Conservation (phyloP, 2,329 filamentous ascomycete genomes). For the Scolecobasidium constrictum region DNA sequence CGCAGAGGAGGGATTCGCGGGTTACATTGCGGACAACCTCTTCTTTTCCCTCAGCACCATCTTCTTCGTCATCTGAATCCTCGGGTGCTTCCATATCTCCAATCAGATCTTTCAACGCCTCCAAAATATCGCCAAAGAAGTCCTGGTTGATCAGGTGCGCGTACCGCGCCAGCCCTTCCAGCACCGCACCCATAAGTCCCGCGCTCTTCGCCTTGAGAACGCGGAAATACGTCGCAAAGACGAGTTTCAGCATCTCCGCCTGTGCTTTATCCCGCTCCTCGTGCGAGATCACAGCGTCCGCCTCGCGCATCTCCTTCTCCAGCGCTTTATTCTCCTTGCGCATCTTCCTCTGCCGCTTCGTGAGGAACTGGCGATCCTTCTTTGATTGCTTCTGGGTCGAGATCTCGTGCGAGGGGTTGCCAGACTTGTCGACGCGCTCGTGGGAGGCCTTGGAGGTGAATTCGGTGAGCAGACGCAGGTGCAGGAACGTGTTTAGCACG, state of each 20-base stretch:
- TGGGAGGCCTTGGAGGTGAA: slow-evolving; percentile 76
- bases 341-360: slow-evolving; percentile 75
- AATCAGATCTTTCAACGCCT: slow-evolving; percentile 89
- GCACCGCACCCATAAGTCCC: slow-evolving; percentile 88
- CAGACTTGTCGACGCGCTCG: slow-evolving; percentile 59
- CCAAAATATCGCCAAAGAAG: slow-evolving; percentile 93
- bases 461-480: slow-evolving; percentile 77
- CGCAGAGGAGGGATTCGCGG: slow-evolving; percentile 83
- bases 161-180: slow-evolving; percentile 89
- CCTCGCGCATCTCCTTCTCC: slow-evolving; percentile 86
- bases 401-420: slow-evolving; percentile 16
- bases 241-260: slow-evolving; percentile 87
- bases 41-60: slow-evolving; percentile 40
- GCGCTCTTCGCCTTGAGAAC: slow-evolving; percentile 76
- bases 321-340: slow-evolving; percentile 77
- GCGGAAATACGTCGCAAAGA: slow-evolving; percentile 91
- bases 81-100: slow-evolving; percentile 50
- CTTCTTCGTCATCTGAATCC: slow-evolving; percentile 32
- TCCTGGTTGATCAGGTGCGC: slow-evolving; percentile 97
- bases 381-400: slow-evolving; percentile 47
- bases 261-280: slow-evolving; percentile 92
- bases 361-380: slow-evolving; percentile 73
- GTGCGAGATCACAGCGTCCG: slow-evolving; percentile 81
- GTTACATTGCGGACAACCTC: slow-evolving; percentile 57
- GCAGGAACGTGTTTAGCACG: slow-evolving; percentile 82